phyloP scores from a whole-genome alignment of 176 grass and related monocot genomes.

The Canna indica region DNA sequence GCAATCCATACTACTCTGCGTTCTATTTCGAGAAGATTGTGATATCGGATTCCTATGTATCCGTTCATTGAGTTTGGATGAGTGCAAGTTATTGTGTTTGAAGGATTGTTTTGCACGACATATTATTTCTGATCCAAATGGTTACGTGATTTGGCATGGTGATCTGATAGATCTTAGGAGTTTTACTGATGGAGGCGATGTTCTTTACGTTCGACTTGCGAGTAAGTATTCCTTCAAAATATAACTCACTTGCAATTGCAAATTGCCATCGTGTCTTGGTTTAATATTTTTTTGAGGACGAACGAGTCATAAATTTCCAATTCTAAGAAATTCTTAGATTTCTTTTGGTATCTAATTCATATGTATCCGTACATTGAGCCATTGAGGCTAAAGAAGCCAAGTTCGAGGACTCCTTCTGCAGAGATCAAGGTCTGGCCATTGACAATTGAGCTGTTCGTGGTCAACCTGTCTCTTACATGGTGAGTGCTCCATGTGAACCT shows the following conservation, averaged over 20 bases:
- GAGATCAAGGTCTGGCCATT: too few species aligned
- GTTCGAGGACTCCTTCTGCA: too few species aligned
- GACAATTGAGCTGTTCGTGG: too few species aligned
- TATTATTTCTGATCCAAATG: constrained; percentile 27
- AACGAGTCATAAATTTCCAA: too few species aligned
- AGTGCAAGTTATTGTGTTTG: constrained; percentile 34
- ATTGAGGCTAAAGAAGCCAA: too few species aligned
- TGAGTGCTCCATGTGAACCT: too few species aligned
- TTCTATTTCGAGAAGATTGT: neutral
- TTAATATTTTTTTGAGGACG: neutral
- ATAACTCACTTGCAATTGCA: too few species aligned
- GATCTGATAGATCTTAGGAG: constrained; percentile 43
- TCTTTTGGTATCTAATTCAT: constrained; percentile 2
- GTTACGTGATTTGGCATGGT: constrained; percentile 47
- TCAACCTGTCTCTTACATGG: too few species aligned
- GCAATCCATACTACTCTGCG: constrained; percentile 7
- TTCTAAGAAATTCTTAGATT: too few species aligned
- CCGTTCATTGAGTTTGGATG: neutral
- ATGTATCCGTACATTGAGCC: neutral
- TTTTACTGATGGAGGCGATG: constrained; percentile 42
- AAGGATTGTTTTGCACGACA: constrained; percentile 47
- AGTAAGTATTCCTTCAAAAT: too few species aligned
- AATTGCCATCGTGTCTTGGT: too few species aligned
- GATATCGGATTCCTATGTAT: constrained; percentile 5
- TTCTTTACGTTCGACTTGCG: constrained; percentile 41